These are phyloP conservation scores for Fraxinus pennsylvanica DNA, from an alignment of 257 asterid genomes.

Conservation along the genomic window DNA sequence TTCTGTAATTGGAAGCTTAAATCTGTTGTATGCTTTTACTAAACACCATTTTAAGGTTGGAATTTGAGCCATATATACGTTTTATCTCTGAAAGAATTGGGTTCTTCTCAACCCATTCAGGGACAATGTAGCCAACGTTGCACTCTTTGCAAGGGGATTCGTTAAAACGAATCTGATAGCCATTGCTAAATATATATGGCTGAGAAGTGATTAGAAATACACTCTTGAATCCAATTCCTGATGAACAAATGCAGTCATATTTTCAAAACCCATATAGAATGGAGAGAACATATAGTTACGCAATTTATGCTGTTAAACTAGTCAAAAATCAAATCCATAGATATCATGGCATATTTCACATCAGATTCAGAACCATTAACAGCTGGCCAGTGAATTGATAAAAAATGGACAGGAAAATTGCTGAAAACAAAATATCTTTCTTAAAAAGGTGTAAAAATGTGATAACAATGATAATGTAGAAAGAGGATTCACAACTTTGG, in stretches of 20 bases:
- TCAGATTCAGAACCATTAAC: background rate
- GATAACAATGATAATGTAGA: no score
- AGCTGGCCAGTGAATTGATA: no score
- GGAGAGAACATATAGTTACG: background rate
- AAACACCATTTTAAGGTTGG: background rate
- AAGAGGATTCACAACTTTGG: no score
- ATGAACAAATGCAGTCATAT: background rate
- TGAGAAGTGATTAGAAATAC: conserved; percentile 42
- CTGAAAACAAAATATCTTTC: no score
- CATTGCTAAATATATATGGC: conserved; percentile 46
- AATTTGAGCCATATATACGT: conserved; percentile 27
- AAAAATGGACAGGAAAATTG: no score
- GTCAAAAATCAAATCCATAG: background rate
- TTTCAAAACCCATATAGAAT: background rate
- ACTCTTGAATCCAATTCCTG: conserved; percentile 50
- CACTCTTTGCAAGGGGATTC: conserved; percentile 41
- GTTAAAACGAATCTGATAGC: conserved; percentile 39
- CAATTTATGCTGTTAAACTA: background rate
- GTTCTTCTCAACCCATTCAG: conserved; percentile 40
- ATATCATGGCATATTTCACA: background rate
- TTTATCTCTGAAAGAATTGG: conserved; percentile 26
- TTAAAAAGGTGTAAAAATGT: no score
- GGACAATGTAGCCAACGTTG: conserved; percentile 37
- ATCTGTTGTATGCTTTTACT: no score
- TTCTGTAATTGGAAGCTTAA: no score